Percentiles rank a stretch among this genome's conserved stretches.
Evolutionary conservation across 208 protist genomes (phyloP).

Genomic region (Leptomonas pyrrhocoris): DNA sequence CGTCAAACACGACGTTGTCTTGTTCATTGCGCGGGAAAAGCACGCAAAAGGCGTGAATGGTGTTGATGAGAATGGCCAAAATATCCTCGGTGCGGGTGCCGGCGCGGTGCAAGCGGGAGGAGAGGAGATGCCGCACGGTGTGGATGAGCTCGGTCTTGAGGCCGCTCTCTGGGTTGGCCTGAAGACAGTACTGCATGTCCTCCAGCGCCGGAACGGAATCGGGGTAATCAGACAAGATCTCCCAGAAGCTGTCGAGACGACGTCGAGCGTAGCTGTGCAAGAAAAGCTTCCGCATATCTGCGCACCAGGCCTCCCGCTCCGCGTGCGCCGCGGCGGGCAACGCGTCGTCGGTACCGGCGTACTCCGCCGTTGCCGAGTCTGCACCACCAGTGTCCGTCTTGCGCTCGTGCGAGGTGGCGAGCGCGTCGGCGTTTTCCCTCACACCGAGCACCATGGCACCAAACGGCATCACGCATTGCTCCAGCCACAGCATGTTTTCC

Average conservation of each 20-base stretch:
- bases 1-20: conserved; percentile 66
- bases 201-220: conserved; percentile 76
- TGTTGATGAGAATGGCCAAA: conserved; percentile 76
- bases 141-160: conserved; percentile 67
- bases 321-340: conserved; percentile 26
- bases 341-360: background rate
- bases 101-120: conserved; percentile 77
- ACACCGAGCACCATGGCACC: conserved; percentile 51
- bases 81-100: conserved; percentile 89
- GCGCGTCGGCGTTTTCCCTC: too few relatives aligned
- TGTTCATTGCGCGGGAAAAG: conserved; percentile 81
- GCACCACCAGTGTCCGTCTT: background rate
- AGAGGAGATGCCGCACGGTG: conserved; percentile 62
- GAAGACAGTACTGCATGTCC: conserved; percentile 81
- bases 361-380: background rate
- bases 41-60: conserved; percentile 81
- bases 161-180: conserved; percentile 45
- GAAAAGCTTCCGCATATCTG: conserved; percentile 62
- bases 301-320: conserved; percentile 70
- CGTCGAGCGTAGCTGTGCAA: conserved; percentile 57
- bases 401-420: background rate
- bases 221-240: conserved; percentile 88
- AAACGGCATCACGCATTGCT: conserved; percentile 73
- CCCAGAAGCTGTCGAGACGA: conserved; percentile 77
- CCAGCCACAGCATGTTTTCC: conserved; percentile 67